phyloP scores from a whole-genome alignment of 2,329 filamentous ascomycete genomes.

The Alternaria sp. region DNA sequence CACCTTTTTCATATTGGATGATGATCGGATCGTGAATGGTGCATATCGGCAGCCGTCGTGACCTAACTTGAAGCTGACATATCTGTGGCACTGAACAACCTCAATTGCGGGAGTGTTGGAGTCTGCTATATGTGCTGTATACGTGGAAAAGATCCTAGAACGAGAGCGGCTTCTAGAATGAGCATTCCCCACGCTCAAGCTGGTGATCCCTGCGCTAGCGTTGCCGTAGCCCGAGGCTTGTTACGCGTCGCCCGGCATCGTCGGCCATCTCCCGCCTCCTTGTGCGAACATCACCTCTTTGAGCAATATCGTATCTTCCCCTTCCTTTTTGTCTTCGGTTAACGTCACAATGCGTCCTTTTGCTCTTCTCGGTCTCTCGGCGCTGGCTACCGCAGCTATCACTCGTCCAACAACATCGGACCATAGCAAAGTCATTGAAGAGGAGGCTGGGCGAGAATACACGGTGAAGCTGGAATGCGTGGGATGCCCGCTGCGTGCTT shows the following conservation, averaged over 20 bases:
- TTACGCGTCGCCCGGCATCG: conserved; percentile 10
- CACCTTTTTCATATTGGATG: no score
- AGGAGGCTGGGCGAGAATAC: conserved; percentile 31
- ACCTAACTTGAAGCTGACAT: no score
- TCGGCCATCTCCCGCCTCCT: conserved; percentile 2
- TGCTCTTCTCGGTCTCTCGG: conserved; percentile 11
- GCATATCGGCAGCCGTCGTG: no score
- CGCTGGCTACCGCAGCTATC: conserved; percentile 7
- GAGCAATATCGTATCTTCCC: conserved; percentile 4
- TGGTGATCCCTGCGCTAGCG: conserved; percentile 21
- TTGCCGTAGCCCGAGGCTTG: conserved; percentile 14
- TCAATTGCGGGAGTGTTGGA: no score
- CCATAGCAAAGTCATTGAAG: background rate
- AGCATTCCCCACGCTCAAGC: conserved; percentile 1
- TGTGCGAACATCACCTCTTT: background rate
- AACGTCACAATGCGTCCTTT: conserved; percentile 22
- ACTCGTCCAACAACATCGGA: background rate
- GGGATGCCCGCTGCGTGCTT: conserved; percentile 32
- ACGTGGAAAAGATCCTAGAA: no score
- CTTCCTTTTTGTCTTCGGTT: background rate
- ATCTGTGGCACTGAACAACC: no score
- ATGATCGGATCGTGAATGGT: no score
- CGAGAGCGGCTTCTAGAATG: background rate
- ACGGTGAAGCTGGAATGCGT: conserved; percentile 38
- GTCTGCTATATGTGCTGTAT: no score